Conservation (phyloP, 495 filamentous ascomycete genomes). For the Tuber magnatum region DNA sequence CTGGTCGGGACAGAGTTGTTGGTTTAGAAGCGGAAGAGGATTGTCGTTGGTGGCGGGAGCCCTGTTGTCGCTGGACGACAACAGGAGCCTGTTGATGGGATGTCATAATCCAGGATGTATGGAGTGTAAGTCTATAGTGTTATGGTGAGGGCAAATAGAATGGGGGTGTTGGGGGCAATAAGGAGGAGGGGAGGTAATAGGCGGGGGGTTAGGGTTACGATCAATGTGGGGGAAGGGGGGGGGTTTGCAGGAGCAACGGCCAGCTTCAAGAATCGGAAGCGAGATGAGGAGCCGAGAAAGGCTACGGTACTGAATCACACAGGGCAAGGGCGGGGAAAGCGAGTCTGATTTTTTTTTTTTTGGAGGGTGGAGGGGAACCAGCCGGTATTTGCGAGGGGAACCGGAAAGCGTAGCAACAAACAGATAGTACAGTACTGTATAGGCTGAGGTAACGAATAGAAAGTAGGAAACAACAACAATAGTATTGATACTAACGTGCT, state of each 20-base stretch:
- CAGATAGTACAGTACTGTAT: not conserved
- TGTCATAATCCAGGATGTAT: slow-evolving; percentile 22
- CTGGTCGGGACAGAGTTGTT: slow-evolving; percentile 23
- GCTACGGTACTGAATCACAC: not conserved
- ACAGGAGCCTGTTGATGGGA: slow-evolving; percentile 38
- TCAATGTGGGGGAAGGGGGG: slow-evolving; percentile 29
- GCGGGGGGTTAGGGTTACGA: slow-evolving; percentile 23
- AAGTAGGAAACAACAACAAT: not conserved
- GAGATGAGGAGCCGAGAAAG: slow-evolving; percentile 9
- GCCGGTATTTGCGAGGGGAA: not conserved
- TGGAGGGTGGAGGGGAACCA: slow-evolving; percentile 3
- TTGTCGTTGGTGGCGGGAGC: slow-evolving; percentile 39
- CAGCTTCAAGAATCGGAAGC: slow-evolving; percentile 33
- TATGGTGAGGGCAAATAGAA: not conserved
- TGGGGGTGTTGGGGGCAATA: slow-evolving; percentile 4
- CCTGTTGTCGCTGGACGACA: slow-evolving; percentile 41
- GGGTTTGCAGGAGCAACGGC: slow-evolving; percentile 30
- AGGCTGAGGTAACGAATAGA: not conserved
- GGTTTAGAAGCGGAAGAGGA: slow-evolving; percentile 27
- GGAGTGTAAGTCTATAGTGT: slow-evolving; percentile 3
- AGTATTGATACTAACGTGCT: not conserved
- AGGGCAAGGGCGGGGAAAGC: not conserved
- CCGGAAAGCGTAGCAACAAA: not conserved
- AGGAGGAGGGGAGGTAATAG: slow-evolving; percentile 33
- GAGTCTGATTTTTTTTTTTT: not conserved